Base-by-base conservation (phyloP, 495 filamentous ascomycete genomes). In the Podospora pseudocomata region DNA sequence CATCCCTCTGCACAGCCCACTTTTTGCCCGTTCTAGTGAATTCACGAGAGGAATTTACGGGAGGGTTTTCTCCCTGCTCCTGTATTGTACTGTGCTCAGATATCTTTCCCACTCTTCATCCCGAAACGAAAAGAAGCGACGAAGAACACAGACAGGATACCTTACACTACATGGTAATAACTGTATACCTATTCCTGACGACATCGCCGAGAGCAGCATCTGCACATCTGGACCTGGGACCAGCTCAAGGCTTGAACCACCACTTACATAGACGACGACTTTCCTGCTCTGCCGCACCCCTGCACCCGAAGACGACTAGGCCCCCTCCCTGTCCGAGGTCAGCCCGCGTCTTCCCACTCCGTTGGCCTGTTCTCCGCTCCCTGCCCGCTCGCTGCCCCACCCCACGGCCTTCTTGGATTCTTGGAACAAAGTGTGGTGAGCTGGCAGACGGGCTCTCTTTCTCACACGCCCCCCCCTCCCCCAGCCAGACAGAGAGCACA, bases 381-480 rank as follows among this genome's bases (percentile, higher is more conserved):
- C 71, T 72, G 70, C 66, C 67, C 69, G 67, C 23, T 18, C 30
- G 27, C 6, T 58, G 68, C 68, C 67, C 75, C 73, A 77, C 75
- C 67, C 15, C 60, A 13, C 63, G 69, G 67, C 71, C 59, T 63
- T 72, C 71, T 74, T 75, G 73, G 73, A 76, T 63, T 72, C 71
- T 74, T 75, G 73, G 73, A 76, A 75, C 73, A 71, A 71, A 73
- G 64, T 73, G 63, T 71, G 69, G 75, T 76, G 76, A 71, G 74
- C 73, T 76, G 74, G 74, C 74, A 75, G 71, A 32, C 30, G 30
- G 30, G 30, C 30, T 32, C 30, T 32, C 30, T 32, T 7, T 32
- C 30, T 32, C 3, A 32, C 30, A 62, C 67, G 59, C 61, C 59
- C 44, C 56, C 57, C 32, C 69, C 61, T 69, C 57, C 67, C 68